Base-by-base conservation (phyloP, 176 grass and related monocot genomes). In the Chrysopogon serrulatus region DNA sequence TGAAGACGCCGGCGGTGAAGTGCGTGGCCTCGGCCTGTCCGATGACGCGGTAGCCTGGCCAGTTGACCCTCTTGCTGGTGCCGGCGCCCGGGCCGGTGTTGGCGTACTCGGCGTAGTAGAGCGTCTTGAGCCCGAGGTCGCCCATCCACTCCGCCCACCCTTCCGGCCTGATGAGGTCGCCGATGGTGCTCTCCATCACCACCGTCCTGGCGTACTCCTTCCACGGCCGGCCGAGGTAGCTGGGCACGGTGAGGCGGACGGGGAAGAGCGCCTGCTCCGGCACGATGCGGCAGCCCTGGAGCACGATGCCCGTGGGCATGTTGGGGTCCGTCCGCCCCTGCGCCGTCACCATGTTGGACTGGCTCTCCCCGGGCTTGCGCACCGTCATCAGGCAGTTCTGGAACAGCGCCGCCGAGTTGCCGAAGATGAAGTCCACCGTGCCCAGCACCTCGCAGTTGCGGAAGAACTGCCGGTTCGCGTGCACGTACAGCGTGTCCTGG, bases 401-500 rank as follows among this genome's bases (percentile, higher is more conserved):
- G 72, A 97, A 74, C 66, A 97, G 36, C 42, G 83, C 91, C 5
- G 87, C 94, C 15, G 91, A 86, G 80, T 93, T 93, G 86, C 94
- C 94, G 65, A 97, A 97, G 87, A 97, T 94, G 91, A 86, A 97
- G 84, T 94, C 91, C 57, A 97, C 81, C 18, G 94, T 97, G 47
- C 94, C 94, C 18, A 83, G 76, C 34, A 97, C 30, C 77, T 91
- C 91, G 64, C 94, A 97, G 87, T 97, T 88, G 59, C 94, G 91
- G 87, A 97, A 91, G 87, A 97, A 97, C 76, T 93, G 91, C 18
- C 94, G 74, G 41, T 82, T 67, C 1, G 88, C 84, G 79, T 97
- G 94, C 81, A 92, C 87, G 82, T 97, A 97, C 34, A 97, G 82
- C 33, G 94, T 97, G 91, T 97, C 94, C 71, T 94, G 94, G 89